Conservation (phyloP, 140 eudicot genomes). For the Senecio squalidus region DNA sequence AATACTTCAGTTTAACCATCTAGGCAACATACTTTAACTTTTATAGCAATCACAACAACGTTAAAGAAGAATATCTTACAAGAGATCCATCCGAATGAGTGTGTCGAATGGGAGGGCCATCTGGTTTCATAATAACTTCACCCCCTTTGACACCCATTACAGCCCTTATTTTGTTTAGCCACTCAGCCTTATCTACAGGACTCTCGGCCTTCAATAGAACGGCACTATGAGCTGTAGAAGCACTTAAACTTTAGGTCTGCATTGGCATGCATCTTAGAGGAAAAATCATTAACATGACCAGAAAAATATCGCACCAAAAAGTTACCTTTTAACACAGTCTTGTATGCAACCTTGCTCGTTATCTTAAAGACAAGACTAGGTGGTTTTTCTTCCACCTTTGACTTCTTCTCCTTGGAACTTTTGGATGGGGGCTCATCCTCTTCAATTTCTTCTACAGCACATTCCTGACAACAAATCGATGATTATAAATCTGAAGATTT, state of each 20-base stretch:
- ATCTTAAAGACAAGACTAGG: conserved; percentile 77
- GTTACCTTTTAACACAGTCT: conserved; percentile 87
- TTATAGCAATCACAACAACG: background rate
- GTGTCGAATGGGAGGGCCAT: conserved; percentile 70
- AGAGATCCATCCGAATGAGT: conserved; percentile 96
- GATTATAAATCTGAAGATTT: background rate
- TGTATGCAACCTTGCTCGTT: conserved; percentile 87
- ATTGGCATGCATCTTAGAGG: conserved; percentile 12
- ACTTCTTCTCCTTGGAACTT: conserved; percentile 92
- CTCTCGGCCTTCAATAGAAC: conserved; percentile 95
- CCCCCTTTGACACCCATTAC: conserved; percentile 76
- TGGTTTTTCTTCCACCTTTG: conserved; percentile 60
- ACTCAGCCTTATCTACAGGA: conserved; percentile 76
- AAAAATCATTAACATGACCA: background rate
- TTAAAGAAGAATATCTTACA: conserved; percentile 33
- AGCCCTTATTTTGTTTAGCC: conserved; percentile 71
- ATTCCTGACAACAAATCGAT: conserved; percentile 54
- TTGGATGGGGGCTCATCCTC: conserved; percentile 88
- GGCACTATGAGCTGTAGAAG: conserved; percentile 85
- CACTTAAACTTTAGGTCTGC: conserved; percentile 23
- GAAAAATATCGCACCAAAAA: background rate
- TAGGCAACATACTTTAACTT: too few relatives aligned
- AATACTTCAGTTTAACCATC: too few relatives aligned
- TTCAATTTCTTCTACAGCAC: conserved; percentile 68
- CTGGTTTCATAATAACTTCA: conserved; percentile 60